phyloP scores from a whole-genome alignment of 83 land plant species.

The Picea abies region DNA sequence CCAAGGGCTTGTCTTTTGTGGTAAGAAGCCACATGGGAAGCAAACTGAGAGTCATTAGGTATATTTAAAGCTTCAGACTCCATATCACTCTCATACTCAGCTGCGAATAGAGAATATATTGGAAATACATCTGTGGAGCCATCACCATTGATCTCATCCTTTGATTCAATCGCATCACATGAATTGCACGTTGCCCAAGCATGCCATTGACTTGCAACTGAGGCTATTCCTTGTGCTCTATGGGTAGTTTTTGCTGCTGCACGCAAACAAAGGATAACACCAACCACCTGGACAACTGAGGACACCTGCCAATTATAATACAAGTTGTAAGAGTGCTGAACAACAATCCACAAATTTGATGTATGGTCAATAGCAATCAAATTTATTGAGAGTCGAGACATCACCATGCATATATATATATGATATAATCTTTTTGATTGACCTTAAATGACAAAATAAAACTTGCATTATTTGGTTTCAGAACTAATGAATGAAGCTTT shows the following conservation, averaged over 20 bases:
- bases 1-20: conserved; percentile 79
- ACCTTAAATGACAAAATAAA: not conserved
- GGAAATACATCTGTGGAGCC: not conserved
- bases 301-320: conserved; percentile 47
- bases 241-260: conserved; percentile 94
- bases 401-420: not conserved
- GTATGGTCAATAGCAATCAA: not conserved
- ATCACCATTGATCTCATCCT: not conserved
- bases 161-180: conserved; percentile 25
- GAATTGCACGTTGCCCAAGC: conserved; percentile 67
- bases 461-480: conserved; percentile 6
- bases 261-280: conserved; percentile 71
- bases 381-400: not conserved
- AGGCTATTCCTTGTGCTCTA: conserved; percentile 78
- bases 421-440: not conserved
- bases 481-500: not conserved
- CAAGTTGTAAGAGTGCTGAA: not conserved
- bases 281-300: conserved; percentile 83
- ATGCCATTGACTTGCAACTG: conserved; percentile 89
- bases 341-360: not conserved
- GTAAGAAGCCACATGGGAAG: conserved; percentile 52
- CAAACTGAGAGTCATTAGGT: conserved; percentile 34
- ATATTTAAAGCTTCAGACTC: conserved; percentile 37
- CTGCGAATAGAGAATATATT: conserved; percentile 4
- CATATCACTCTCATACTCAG: conserved; percentile 63